Percentiles rank a stretch among this genome's conserved stretches.
These are phyloP conservation scores for Collybia nuda DNA, from an alignment of 768 basidiomycete genomes.

Conservation along the genomic window DNA sequence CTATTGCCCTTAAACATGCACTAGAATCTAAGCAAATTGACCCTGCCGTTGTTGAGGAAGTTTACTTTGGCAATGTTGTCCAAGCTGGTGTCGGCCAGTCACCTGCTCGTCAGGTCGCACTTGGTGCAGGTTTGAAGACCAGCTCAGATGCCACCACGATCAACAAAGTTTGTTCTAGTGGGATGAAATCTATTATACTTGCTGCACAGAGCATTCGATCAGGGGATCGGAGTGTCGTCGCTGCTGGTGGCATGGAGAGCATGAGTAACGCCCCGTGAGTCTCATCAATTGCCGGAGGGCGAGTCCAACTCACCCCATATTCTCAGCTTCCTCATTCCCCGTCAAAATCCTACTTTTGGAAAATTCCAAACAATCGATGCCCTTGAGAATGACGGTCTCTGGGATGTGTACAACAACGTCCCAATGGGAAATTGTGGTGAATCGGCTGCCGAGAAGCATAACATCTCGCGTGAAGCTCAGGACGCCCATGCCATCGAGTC, in stretches of 20 bases:
- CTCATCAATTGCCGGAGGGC: neutral
- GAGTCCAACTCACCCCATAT: neutral
- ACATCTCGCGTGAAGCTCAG: conserved; percentile 83
- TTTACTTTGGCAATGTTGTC: conserved; percentile 97
- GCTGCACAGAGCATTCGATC: conserved; percentile 88
- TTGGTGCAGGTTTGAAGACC: conserved; percentile 79
- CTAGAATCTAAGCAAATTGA: conserved; percentile 78
- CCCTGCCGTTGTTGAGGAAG: conserved; percentile 85
- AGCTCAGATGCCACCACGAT: conserved; percentile 96
- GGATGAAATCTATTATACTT: conserved; percentile 93
- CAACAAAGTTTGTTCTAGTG: conserved; percentile 99
- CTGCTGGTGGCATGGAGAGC: conserved; percentile 98
- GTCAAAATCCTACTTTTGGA: conserved; percentile 82
- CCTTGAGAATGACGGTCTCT: conserved; percentile 89
- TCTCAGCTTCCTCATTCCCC: conserved; percentile 77
- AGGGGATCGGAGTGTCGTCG: conserved; percentile 84
- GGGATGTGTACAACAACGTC: conserved; percentile 97
- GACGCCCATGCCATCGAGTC: conserved; percentile 94
- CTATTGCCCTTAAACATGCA: conserved; percentile 87
- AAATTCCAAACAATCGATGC: conserved; percentile 88
- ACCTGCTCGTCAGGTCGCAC: conserved; percentile 97
- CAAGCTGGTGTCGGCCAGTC: conserved; percentile 97
- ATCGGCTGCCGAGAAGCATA: conserved; percentile 74
- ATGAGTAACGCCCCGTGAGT: conserved; percentile 99
- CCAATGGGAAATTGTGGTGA: conserved; percentile 99